A percentile compares a stretch with the other conserved stretches of the same genome.
phyloP scores from a whole-genome alignment of 2,329 filamentous ascomycete species.

The Coniella lustricola region DNA sequence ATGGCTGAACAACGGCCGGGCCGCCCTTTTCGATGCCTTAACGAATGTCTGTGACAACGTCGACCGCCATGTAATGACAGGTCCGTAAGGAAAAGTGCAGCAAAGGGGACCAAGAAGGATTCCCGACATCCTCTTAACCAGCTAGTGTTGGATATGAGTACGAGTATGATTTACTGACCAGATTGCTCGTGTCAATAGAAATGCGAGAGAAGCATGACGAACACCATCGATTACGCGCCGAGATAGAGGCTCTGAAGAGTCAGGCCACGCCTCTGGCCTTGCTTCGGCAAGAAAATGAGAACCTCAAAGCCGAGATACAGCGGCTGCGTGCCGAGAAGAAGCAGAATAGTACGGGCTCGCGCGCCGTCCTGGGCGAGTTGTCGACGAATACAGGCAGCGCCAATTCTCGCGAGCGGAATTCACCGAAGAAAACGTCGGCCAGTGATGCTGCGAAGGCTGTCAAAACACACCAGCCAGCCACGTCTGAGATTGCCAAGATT shows the following conservation, averaged over 20 bases:
- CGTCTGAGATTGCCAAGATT: constrained; percentile 30
- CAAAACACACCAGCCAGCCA: constrained; percentile 6
- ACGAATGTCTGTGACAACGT: constrained; percentile 33
- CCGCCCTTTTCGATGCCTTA: constrained; percentile 34
- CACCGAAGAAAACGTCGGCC: background rate
- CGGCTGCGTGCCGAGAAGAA: constrained; percentile 20
- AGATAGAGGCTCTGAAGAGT: constrained; percentile 28
- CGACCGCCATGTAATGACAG: constrained; percentile 29
- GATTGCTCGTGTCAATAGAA: constrained; percentile 21
- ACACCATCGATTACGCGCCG: constrained; percentile 23
- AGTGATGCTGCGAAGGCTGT: constrained; percentile 5
- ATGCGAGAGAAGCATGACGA: constrained; percentile 19
- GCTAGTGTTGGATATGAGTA: no score
- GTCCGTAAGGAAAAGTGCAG: constrained; percentile 20
- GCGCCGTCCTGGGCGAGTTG: constrained; percentile 12
- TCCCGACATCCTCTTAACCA: no score
- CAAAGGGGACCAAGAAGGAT: no score
- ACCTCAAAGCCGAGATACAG: constrained; percentile 31
- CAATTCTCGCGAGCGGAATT: background rate
- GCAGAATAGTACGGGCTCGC: constrained; percentile 1
- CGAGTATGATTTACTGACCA: no score
- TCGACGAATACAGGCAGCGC: constrained; percentile 10
- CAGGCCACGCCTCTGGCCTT: constrained; percentile 26
- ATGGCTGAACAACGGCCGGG: constrained; percentile 33
- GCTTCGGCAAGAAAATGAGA: constrained; percentile 36